Evolutionary conservation across 2,329 filamentous ascomycete genomes (phyloP).

Genomic region (Calonectria pauciramosa): DNA sequence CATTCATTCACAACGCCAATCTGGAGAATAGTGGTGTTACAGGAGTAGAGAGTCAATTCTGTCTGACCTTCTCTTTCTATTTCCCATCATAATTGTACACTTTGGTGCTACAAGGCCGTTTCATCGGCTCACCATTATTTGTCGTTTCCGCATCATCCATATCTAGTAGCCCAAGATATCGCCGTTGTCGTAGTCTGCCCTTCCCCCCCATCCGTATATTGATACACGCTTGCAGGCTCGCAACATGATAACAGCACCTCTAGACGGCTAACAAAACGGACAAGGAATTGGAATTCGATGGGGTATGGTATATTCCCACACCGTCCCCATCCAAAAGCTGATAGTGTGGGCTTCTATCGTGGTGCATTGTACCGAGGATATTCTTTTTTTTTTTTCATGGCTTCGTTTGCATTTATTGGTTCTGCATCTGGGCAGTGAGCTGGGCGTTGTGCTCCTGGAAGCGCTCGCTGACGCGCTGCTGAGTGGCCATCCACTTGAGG

Average conservation of each 20-base stretch:
- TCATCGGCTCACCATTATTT: conserved; percentile 29
- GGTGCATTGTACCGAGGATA: not conserved
- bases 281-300: not conserved
- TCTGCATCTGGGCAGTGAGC: conserved; percentile 66
- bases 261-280: not conserved
- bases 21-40: conserved; percentile 31
- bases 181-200: conserved; percentile 16
- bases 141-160: conserved; percentile 24
- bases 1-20: not conserved
- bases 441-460: conserved; percentile 82
- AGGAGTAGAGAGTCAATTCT: conserved; percentile 19
- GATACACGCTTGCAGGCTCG: conserved; percentile 32
- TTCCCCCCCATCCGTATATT: conserved; percentile 32
- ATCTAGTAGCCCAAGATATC: conserved; percentile 25
- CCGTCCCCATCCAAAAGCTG: not conserved
- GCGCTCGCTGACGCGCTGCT: conserved; percentile 89
- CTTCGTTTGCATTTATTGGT: conserved; percentile 48
- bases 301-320: not conserved
- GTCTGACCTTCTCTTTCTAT: conserved; percentile 27
- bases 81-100: conserved; percentile 41
- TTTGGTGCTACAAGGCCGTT: conserved; percentile 36
- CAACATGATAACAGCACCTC: not conserved
- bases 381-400: not conserved
- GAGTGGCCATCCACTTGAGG: conserved; percentile 94
- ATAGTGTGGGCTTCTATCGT: not conserved